phyloP scores from a whole-genome alignment of 1,284 basidiomycete species.

The Tremellales sp. region DNA sequence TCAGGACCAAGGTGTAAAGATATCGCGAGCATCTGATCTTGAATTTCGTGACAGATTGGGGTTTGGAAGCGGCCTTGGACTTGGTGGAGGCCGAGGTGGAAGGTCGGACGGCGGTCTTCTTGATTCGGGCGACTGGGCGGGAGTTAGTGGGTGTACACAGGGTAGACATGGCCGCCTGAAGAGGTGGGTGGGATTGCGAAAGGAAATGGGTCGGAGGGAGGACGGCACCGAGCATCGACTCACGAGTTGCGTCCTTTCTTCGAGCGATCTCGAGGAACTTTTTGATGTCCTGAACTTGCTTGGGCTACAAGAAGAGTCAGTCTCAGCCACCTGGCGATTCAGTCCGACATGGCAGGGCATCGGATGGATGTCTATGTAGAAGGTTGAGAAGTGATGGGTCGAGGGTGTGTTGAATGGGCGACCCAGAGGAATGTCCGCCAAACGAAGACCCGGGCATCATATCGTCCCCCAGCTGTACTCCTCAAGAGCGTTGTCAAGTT shows the following conservation, averaged over 20 bases:
- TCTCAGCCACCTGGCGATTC: too few relatives aligned
- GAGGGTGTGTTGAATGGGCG: too few relatives aligned
- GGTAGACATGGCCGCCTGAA: not conserved
- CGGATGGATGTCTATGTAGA: too few relatives aligned
- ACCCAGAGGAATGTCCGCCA: too few relatives aligned
- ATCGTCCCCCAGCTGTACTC: too few relatives aligned
- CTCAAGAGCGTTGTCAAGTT: too few relatives aligned
- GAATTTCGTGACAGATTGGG: constrained; percentile 90
- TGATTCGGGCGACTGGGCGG: constrained; percentile 82
- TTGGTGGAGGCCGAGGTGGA: constrained; percentile 39
- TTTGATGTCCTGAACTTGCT: constrained; percentile 99
- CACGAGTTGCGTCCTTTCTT: constrained; percentile 61
- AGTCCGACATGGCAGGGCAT: too few relatives aligned
- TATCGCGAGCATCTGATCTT: constrained; percentile 97
- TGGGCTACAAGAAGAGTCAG: constrained; percentile 61
- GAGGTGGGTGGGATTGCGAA: constrained; percentile 1
- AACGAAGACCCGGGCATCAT: too few relatives aligned
- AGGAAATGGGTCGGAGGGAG: not conserved
- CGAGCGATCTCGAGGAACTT: constrained; percentile 95
- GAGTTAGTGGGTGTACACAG: not conserved
- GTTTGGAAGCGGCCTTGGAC: constrained; percentile 54
- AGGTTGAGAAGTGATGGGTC: too few relatives aligned
- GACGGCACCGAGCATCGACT: constrained; percentile 25
- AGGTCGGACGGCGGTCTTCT: constrained; percentile 68
- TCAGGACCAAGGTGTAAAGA: constrained; percentile 93